Conservation (phyloP, 2,329 filamentous ascomycete genomes). For the Xylaria arbuscula region DNA sequence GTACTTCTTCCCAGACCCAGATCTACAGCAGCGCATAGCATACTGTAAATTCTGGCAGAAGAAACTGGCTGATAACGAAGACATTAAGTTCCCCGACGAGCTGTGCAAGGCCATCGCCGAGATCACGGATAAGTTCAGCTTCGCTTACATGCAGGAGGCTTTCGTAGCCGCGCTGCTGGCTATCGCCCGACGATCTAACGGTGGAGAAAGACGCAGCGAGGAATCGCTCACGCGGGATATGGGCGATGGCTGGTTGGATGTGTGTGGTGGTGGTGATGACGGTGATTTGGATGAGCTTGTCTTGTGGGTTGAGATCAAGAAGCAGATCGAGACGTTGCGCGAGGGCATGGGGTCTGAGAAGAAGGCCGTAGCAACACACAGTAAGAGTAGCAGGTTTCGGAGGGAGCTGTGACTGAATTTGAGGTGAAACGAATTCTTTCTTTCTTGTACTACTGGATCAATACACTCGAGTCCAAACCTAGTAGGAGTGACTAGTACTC, state of each 20-base stretch:
- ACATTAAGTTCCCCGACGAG: constrained; percentile 69
- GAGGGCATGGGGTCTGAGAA: constrained; percentile 64
- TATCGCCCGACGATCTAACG: constrained; percentile 57
- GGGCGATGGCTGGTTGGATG: constrained; percentile 54
- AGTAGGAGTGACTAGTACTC: background rate
- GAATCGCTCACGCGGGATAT: constrained; percentile 48
- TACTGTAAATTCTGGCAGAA: constrained; percentile 73
- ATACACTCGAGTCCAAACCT: background rate
- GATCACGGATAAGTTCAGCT: constrained; percentile 73
- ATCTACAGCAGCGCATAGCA: constrained; percentile 62
- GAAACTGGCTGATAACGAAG: constrained; percentile 66
- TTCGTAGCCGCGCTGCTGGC: constrained; percentile 72
- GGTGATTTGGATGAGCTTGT: constrained; percentile 61
- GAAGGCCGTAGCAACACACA: background rate
- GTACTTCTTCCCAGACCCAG: constrained; percentile 71
- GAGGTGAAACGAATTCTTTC: background rate
- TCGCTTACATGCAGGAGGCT: constrained; percentile 76
- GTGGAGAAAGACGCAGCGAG: constrained; percentile 42
- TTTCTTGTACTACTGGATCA: background rate
- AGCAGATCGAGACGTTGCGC: constrained; percentile 69
- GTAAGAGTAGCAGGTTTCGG: background rate
- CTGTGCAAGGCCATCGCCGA: constrained; percentile 69
- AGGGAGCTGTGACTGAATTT: background rate
- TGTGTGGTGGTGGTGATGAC: constrained; percentile 44
- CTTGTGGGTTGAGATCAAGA: constrained; percentile 72